phyloP scores from a whole-genome alignment of 495 filamentous ascomycete genomes.

The Podospora fimiseda region DNA sequence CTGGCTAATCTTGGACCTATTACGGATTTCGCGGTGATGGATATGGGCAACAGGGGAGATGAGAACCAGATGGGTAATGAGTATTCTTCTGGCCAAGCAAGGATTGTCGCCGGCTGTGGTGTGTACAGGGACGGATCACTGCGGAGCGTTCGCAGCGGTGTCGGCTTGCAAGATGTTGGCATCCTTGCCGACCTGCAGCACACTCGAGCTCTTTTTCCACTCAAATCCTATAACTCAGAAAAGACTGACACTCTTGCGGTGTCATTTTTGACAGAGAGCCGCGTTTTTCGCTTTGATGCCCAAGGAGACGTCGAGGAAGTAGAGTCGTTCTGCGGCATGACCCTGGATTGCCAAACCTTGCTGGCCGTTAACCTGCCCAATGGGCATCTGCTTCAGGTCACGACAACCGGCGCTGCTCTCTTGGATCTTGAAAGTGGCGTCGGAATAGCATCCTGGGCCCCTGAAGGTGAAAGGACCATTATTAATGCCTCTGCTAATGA shows the following conservation, averaged over 20 bases:
- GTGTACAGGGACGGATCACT: constrained; percentile 80
- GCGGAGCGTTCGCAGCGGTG: constrained; percentile 83
- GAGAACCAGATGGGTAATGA: constrained; percentile 72
- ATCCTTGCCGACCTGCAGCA: constrained; percentile 73
- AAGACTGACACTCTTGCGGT: constrained; percentile 65
- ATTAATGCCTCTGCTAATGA: constrained; percentile 73
- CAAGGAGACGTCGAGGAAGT: constrained; percentile 83
- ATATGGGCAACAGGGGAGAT: constrained; percentile 75
- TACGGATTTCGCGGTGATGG: constrained; percentile 89
- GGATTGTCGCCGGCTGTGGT: constrained; percentile 88
- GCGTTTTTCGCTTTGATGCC: constrained; percentile 69
- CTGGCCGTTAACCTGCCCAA: constrained; percentile 56
- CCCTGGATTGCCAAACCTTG: constrained; percentile 65
- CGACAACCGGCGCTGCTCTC: constrained; percentile 53
- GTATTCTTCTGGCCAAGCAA: constrained; percentile 87
- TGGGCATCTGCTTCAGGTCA: constrained; percentile 71
- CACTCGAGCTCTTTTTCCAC: constrained; percentile 57
- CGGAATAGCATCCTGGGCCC: constrained; percentile 60
- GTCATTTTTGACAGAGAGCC: constrained; percentile 76
- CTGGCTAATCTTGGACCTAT: constrained; percentile 84
- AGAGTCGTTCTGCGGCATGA: constrained; percentile 62
- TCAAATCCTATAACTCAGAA: constrained; percentile 42
- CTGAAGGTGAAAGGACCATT: constrained; percentile 53
- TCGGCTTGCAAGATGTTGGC: constrained; percentile 85
- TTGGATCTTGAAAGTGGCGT: constrained; percentile 65